phyloP scores from a whole-genome alignment of 345 rosid genomes.

The Sapria himalayana region DNA sequence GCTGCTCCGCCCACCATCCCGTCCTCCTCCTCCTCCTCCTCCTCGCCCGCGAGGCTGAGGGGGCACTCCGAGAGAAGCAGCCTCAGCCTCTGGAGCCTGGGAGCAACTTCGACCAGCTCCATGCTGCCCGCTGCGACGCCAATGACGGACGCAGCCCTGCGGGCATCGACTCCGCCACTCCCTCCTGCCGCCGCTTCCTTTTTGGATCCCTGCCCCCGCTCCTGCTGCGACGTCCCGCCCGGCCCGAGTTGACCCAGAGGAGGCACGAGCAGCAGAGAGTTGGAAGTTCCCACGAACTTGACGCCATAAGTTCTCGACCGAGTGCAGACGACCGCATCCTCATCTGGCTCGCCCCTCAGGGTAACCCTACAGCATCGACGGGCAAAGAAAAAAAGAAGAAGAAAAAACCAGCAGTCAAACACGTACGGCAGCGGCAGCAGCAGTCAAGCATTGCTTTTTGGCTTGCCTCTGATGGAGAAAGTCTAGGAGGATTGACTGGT shows the following conservation, averaged over 20 bases:
- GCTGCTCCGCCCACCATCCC: conserved; percentile 10
- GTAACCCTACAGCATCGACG: too few relatives aligned
- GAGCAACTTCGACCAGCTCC: conserved; percentile 79
- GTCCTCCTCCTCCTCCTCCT: conserved; percentile 17
- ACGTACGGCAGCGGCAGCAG: too few relatives aligned
- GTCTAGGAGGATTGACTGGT: conserved; percentile 42
- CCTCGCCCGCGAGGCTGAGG: conserved; percentile 22
- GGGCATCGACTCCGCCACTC: too few relatives aligned
- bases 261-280: conserved; percentile 59
- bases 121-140: conserved; percentile 48
- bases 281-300: conserved; percentile 73
- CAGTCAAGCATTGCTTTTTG: too few relatives aligned
- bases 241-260: conserved; percentile 18
- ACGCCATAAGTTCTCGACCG: conserved; percentile 54
- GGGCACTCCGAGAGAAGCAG: conserved; percentile 37
- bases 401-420: too few relatives aligned
- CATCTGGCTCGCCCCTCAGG: conserved; percentile 65
- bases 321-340: conserved; percentile 84
- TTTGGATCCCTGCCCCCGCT: too few relatives aligned
- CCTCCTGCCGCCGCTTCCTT: too few relatives aligned
- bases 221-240: conserved; percentile 8
- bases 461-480: conserved; percentile 40
- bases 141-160: conserved; percentile 24
- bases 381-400: conserved; percentile 1
- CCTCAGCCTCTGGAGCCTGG: conserved; percentile 62